A percentile compares a stretch with the other conserved stretches of the same genome.
These are phyloP conservation scores for Triticum dicoccoides DNA, from an alignment of 176 grass and related monocot genomes.

Conservation along the genomic window DNA sequence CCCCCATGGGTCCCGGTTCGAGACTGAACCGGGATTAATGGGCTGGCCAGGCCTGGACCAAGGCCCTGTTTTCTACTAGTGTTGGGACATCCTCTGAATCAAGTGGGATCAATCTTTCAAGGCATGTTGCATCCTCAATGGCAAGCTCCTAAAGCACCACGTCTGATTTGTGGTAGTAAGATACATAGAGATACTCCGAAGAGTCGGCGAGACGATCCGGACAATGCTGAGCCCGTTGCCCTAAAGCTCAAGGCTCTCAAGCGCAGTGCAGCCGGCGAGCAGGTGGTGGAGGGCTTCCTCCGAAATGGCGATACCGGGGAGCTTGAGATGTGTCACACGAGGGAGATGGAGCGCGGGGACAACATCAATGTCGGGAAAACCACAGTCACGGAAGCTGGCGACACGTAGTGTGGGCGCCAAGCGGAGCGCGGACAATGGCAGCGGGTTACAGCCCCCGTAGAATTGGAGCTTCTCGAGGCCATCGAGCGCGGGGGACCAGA, in stretches of 20 bases:
- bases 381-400: neutral
- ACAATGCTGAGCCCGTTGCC: too few species aligned
- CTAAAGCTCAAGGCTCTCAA: neutral
- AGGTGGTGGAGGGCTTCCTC: neutral
- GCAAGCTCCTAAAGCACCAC: too few species aligned
- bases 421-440: neutral
- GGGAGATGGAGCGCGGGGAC: neutral
- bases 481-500: neutral
- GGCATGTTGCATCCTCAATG: neutral
- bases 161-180: too few species aligned
- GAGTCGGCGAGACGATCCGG: neutral
- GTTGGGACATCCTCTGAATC: neutral
- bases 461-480: neutral
- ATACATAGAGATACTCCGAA: neutral
- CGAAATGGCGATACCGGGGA: neutral
- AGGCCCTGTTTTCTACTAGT: too few species aligned
- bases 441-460: too few species aligned
- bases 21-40: too few species aligned
- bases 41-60: too few species aligned
- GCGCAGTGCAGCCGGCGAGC: neutral
- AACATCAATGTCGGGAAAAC: neutral
- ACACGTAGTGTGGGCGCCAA: neutral
- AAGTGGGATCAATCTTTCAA: conserved; percentile 5
- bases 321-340: neutral
- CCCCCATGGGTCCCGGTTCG: too few species aligned